A percentile compares a stretch with the other conserved stretches of the same genome.
Conservation (phyloP, 2,329 filamentous ascomycete genomes). For the Penicillium sumatraense region DNA sequence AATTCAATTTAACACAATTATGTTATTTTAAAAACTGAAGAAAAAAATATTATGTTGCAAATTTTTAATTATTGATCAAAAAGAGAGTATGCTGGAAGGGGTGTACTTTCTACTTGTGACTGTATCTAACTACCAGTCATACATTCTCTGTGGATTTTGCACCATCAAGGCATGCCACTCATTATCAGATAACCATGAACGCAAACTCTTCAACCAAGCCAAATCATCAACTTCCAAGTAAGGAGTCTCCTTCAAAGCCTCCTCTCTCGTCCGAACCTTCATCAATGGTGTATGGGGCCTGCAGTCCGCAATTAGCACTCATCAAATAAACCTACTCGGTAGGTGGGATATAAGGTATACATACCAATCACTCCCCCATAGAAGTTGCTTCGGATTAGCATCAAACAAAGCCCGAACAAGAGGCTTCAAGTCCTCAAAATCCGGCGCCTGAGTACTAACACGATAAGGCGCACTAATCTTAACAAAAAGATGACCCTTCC, state of each 20-base stretch:
- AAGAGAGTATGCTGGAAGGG: too few species aligned
- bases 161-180: conserved; percentile 33
- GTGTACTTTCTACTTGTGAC: too few species aligned
- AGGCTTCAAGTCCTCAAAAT: conserved; percentile 35
- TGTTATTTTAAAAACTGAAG: too few species aligned
- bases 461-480: conserved; percentile 48
- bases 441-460: conserved; percentile 34
- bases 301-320: not conserved
- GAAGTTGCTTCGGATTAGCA: conserved; percentile 36
- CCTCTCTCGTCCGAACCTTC: conserved; percentile 40
- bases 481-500: conserved; percentile 38
- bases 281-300: conserved; percentile 46
- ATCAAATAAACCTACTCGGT: not conserved
- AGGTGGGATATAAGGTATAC: not conserved
- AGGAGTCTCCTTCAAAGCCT: conserved; percentile 38
- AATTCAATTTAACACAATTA: too few species aligned
- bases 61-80: too few species aligned
- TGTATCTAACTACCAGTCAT: conserved; percentile 16
- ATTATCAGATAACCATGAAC: conserved; percentile 28
- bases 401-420: conserved; percentile 14
- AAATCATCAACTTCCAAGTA: conserved; percentile 32
- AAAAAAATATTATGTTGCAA: too few species aligned
- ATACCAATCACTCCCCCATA: conserved; percentile 48
- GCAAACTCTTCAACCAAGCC: conserved; percentile 32
- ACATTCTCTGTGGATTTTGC: conserved; percentile 23